Base-by-base conservation (phyloP, 2,329 filamentous ascomycete species). In the Talaromyces albobiverticillius region DNA sequence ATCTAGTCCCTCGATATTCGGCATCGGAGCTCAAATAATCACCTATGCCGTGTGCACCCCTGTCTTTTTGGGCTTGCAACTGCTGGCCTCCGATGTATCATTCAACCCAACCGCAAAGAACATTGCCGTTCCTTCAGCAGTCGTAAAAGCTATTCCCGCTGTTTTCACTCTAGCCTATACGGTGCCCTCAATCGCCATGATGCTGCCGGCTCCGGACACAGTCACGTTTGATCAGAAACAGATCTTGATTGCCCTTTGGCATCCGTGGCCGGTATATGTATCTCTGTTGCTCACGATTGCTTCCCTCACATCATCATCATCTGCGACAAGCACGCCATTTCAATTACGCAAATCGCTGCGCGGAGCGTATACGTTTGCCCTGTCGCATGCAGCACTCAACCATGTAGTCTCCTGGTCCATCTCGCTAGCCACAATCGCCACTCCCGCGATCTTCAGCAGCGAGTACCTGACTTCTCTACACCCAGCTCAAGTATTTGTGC, bases 201-300 rank as follows among this genome's bases (percentile, higher is more conserved):
- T 67, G 10, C 62, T 80, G 4, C 75, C 76, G 1, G 66, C 71
- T 2, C 76, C 76, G 0, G 62, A 61, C 0, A 20, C 69, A 1
- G 58, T 78, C 13, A 68, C 69, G 1, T 61, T 71, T 14, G 64
- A 70, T n/a, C 65, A 68, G 11, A 80, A 79, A 57, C 79, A 81
- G 60, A 67, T 68, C 20, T 71, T 75, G 53, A 76, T 79, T 23
- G 76, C 76, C 1, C 58, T 76, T 43, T 81, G 79, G 77, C 78
- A 82, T 58, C 65, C 72, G 3, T 82, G 79, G 65, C 77, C 79
- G 0, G 60, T 78, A 16, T 77, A 72, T 61, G 71, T 78, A 6
- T 70, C 71, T 3, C 48, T 78, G 10, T 58, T 74, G n/a, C 70
- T 74, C 4, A 68, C 61, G 2, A 18, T 65, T 1, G 59, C 72